Base-by-base conservation (phyloP, 495 filamentous ascomycete species). In the Xylaria telfairii region DNA sequence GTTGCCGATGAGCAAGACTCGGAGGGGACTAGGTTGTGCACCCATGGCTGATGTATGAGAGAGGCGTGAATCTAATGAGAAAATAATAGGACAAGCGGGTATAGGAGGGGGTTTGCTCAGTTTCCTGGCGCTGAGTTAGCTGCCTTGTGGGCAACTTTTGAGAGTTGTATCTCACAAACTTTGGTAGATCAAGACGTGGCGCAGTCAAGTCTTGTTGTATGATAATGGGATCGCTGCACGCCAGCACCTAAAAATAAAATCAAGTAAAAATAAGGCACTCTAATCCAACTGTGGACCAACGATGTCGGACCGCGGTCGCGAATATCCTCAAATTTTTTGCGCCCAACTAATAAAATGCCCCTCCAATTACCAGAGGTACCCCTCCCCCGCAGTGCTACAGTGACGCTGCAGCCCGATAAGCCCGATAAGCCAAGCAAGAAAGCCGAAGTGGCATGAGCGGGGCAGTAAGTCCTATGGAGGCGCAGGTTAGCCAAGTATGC, bases 1-100 rank as follows among this genome's bases (percentile, higher is more conserved):
- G 80, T 92, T 95, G 77, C 96, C 96, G 70, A 99, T 87, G 56
- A 99, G 88, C 72, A 99, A 90, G 68, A 98, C 87, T 51, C 84
- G 83, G 59, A 87, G 79, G 44, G 82, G 76, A 47, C n/a, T 59
- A 28, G 74, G 69, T 63, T 76, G 63, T 56, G 69, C 64, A 65
- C 70, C 74, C 76, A 76, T 75, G 53, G 32, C 68, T 69, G 32
- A 66, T 65, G 28, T 21, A 64, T 64, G 53, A 6, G 24, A 70
- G 46, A 42, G 34, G 3, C 28, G 37, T 17, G 19, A 19, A 42
- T 62, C 59, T 34, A 46, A 32, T 44, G 32, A 13, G 37, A 47
- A n/a, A 13, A 17, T n/a, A 44, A 42, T 7, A 44, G 34, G 21
- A 37, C 34, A 54, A 67, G 9, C n/a, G 19, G 10, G 12, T 26